phyloP scores from a whole-genome alignment of 768 basidiomycete genomes.

The Crassisporium funariophilum region DNA sequence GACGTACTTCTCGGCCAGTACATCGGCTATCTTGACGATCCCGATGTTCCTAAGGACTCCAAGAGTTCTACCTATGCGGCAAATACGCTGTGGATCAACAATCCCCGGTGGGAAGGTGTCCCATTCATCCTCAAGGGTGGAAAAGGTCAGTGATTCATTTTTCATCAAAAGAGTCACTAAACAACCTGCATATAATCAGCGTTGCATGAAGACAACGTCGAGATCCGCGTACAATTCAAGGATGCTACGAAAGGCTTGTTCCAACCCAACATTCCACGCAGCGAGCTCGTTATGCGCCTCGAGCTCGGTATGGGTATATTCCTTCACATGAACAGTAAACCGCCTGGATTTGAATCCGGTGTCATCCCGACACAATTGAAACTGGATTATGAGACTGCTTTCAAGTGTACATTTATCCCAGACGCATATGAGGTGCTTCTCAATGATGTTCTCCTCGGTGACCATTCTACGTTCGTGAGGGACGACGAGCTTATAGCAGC shows the following conservation, averaged over 20 bases:
- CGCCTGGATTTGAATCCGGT: conserved; percentile 88
- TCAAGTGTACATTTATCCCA: conserved; percentile 87
- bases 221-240: conserved; percentile 97
- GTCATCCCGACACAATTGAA: conserved; percentile 98
- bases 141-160: conserved; percentile 67
- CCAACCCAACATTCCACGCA: conserved; percentile 91
- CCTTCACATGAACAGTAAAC: conserved; percentile 95
- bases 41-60: conserved; percentile 90
- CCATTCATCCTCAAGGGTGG: conserved; percentile 99
- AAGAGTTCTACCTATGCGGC: conserved; percentile 95
- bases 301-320: conserved; percentile 97
- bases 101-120: conserved; percentile 97
- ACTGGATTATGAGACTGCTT: conserved; percentile 96
- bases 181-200: conserved; percentile 47
- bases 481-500: conserved; percentile 96
- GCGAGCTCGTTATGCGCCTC: conserved; percentile 97
- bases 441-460: conserved; percentile 92
- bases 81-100: conserved; percentile 87
- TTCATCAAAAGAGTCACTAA: not conserved
- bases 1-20: conserved; percentile 97
- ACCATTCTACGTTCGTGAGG: conserved; percentile 98
- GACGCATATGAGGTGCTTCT: conserved; percentile 97
- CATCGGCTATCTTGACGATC: conserved; percentile 96
- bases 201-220: conserved; percentile 97
- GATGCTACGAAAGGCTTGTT: conserved; percentile 97